Base-by-base conservation (phyloP, 1,139 yeast species). In the Suhomyces wounanorum region DNA sequence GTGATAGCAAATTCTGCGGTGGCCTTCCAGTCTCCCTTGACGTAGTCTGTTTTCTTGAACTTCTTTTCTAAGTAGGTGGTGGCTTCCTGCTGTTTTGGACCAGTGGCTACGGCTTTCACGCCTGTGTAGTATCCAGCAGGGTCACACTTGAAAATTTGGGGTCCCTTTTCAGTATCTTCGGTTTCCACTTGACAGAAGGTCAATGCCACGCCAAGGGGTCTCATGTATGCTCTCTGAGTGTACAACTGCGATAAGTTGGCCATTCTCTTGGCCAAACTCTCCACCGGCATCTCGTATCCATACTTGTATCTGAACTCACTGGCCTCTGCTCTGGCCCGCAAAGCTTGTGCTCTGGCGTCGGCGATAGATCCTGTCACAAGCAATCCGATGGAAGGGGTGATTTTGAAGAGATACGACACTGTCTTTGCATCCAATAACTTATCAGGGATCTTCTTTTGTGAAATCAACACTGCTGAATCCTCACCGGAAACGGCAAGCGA, bases 141-240 rank as follows among this genome's bases (percentile, higher is more conserved):
- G 69, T 94, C 99, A 60, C 96, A 87, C 73, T 94, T 94, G 75
- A 82, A 90, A 56, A 94, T 78, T 63, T 85, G 84, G n/a, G 99
- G 97, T 0, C 98, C 99, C 54, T 76, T 70, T 38, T 46, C 35
- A 66, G 86, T 94, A 64, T 89, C 96, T 68, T 92, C 98, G 47
- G 68, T 65, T 52, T 75, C 80, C 13, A 58, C 60, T 45, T 95
- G 85, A 54, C 92, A 81, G 64, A 94, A 87, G 21, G 97, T 91
- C 64, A 91, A 79, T 28, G 96, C 90, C 51, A 91, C 97, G 38
- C 97, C 97, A 58, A 92, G 78, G 26, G 99, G 99, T 70, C 99
- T 84, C 98, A 94, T 94, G 70, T 94, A 94, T n/a, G 99, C 99
- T 66, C 98, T 82, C 72, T 94, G 99, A 43, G 99, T 94, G 70